Base-by-base conservation (phyloP, 2,329 filamentous ascomycete genomes). In the Pseudogymnoascus sp. region DNA sequence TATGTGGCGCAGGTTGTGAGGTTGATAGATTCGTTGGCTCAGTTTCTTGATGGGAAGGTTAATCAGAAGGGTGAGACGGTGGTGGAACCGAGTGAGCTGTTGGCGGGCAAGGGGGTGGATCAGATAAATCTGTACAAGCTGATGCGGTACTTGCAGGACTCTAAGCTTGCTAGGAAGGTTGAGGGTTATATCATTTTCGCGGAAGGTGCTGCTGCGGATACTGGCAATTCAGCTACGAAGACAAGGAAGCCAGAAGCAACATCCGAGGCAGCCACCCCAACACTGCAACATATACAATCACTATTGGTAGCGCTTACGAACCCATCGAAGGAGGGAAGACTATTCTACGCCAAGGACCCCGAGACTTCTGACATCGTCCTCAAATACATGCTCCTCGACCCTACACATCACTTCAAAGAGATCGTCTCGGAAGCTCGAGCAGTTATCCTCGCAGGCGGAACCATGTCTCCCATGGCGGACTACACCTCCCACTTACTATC, bases 381-480 rank as follows among this genome's bases (percentile, higher is more conserved):
- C 10, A 90, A 85, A 41, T 99, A 96, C 70, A 83, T 96, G 66
- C 81, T 99, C 3, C 81, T 99, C 0, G 94, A 96, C 30, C 92
- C 94, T 0, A 92, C 92, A 0, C 85, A 92, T 67, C 90, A 95
- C 65, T 97, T 99, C 72, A 87, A 87, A 6, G 88, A 92, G 9
- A 88, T 97, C 58, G 90, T 92, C 1, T 84, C 89, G 28, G 85
- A 88, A 63, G 90, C 94, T 0, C 81, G 91, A 61, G 89, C 92
- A 1, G 88, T 99, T 3, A 87, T 99, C 39, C 77, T 99, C 3
- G 94, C 92, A 0, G 94, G 94, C 61, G 94, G 94, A 19, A 99
- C 94, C 23, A 97, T 99, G 94, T 95, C 94, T 2, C 94, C 94
- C 0, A 95, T 97, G 76, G 82, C 86, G 21, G 94, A 97, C 74